A percentile compares a stretch with the other conserved stretches of the same genome.
Conservation (phyloP, 1,284 basidiomycete species). For the Psilocybe mexicana region DNA sequence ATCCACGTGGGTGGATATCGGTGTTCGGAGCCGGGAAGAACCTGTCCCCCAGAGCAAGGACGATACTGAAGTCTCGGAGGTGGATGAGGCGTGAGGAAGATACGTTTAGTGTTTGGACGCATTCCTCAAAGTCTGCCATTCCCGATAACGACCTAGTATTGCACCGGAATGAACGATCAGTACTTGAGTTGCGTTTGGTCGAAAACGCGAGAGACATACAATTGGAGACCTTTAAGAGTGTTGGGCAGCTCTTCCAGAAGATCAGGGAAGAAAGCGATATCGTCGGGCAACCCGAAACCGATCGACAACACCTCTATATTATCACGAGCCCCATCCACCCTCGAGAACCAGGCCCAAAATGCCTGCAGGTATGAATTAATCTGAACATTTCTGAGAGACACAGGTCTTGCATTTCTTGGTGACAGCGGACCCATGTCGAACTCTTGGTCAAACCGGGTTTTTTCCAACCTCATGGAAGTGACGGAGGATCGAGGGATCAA, state of each 20-base stretch:
- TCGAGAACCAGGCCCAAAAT: no score
- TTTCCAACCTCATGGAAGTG: neutral
- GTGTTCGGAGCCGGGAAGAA: neutral
- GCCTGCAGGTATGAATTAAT: no score
- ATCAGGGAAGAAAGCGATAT: no score
- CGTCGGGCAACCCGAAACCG: no score
- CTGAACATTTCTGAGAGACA: neutral
- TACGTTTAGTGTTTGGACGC: neutral
- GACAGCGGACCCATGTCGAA: neutral
- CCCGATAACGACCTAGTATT: neutral
- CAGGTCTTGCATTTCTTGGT: neutral
- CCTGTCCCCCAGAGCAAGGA: neutral
- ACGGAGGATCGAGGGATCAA: neutral
- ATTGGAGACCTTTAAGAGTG: no score
- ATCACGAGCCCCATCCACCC: no score
- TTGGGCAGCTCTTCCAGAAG: no score
- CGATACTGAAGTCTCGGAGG: neutral
- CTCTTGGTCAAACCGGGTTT: neutral
- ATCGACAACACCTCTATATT: no score
- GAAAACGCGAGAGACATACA: no score
- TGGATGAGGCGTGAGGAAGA: neutral
- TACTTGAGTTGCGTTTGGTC: no score
- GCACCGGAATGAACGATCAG: no score
- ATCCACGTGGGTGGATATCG: neutral
- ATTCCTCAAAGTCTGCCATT: neutral